A percentile compares a stretch with the other conserved stretches of the same genome.
Conservation (phyloP, 2,329 filamentous ascomycete species). For the Fusarium goolgardi region DNA sequence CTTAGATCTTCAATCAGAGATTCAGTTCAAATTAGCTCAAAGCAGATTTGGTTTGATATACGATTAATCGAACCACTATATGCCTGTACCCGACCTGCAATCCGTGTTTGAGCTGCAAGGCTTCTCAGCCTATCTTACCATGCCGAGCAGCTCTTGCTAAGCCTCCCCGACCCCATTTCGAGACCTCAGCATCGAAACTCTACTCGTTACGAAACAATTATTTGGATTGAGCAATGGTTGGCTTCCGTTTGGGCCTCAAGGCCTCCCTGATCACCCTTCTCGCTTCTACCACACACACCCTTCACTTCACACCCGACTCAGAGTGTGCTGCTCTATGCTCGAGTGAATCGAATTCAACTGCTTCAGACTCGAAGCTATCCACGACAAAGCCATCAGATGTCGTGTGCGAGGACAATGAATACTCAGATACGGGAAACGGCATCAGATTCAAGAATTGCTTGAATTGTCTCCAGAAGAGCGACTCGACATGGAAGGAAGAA, state of each 20-base stretch:
- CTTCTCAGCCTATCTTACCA: constrained; percentile 9
- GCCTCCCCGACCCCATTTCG: neutral
- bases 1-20: neutral
- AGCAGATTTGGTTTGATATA: neutral
- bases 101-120: constrained; percentile 1
- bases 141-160: constrained; percentile 11
- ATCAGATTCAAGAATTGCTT: constrained; percentile 61
- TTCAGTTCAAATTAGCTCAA: neutral
- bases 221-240: neutral
- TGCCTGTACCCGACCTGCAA: neutral
- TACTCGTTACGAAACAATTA: neutral
- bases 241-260: neutral
- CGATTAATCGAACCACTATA: neutral
- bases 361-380: constrained; percentile 51
- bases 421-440: constrained; percentile 51
- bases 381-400: constrained; percentile 61
- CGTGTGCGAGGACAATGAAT: constrained; percentile 58
- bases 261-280: neutral
- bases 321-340: constrained; percentile 62
- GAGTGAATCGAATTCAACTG: constrained; percentile 52
- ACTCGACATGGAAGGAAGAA: constrained; percentile 27
- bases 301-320: constrained; percentile 62
- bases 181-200: neutral
- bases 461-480: constrained; percentile 60
- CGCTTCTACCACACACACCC: neutral